Evolutionary conservation across 163 green algal genomes (phyloP).

Genomic region (Trebouxiophyceae sp.): DNA sequence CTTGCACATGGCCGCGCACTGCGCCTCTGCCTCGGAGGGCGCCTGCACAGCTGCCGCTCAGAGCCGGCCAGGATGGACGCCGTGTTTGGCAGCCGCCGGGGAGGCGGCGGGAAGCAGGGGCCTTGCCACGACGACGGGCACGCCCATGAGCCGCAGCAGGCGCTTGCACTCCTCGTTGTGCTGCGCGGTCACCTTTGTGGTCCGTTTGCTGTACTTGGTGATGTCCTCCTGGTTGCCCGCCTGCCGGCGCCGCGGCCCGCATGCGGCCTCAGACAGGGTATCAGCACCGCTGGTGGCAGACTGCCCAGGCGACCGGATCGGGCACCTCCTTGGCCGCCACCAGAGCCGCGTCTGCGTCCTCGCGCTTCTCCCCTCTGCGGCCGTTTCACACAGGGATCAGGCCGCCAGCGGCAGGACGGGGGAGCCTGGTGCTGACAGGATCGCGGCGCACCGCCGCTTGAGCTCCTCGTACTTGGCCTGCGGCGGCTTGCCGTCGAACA

Average conservation of each 20-base stretch:
- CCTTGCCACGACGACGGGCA: constrained; percentile 69
- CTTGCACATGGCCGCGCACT: constrained; percentile 84
- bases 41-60: too few relatives aligned
- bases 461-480: constrained; percentile 87
- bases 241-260: too few relatives aligned
- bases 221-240: constrained; percentile 77
- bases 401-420: neutral
- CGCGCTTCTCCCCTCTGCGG: neutral
- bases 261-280: too few relatives aligned
- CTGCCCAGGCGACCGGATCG: too few relatives aligned
- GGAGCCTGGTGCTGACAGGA: neutral
- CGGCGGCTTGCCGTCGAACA: constrained; percentile 97
- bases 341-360: neutral
- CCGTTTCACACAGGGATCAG: neutral
- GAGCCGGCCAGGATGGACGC: too few relatives aligned
- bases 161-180: constrained; percentile 95
- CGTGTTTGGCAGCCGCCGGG: too few relatives aligned
- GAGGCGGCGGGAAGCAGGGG: neutral
- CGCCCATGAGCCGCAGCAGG: constrained; percentile 90
- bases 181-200: constrained; percentile 70
- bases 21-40: constrained; percentile 90
- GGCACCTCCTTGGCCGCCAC: neutral
- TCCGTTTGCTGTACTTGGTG: constrained; percentile 85
- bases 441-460: constrained; percentile 10
- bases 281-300: too few relatives aligned